Evolutionary conservation across 441 rosid species (phyloP), one percentile per base, ranked within the genome.

Genomic region (Kokia cookei): DNA sequence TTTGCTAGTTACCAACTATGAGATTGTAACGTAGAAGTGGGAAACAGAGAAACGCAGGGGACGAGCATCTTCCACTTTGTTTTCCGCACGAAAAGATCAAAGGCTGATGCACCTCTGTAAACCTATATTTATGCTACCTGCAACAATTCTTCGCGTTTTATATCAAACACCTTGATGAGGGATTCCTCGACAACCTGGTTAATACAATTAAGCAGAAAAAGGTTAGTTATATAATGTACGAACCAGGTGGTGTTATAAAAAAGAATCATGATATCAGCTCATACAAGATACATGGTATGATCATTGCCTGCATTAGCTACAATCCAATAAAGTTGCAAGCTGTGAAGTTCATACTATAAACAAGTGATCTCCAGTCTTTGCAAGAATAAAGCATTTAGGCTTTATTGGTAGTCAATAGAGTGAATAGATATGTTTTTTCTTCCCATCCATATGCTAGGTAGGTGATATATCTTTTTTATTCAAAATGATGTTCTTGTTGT

Each of bases 111-210:
- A 17, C 71, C 35, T 12, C 19, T 57, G n/a, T 11, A 24, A 43
- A 57, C 35, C 71, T 47, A 55, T 76, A 29, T 17, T 85, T 78
- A 89, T 4, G 87, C 93, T 73, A 87, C 50, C 73, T 82, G 93
- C 88, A 88, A 75, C 50, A 84, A 78, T 83, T 91, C 96, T 57
- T 91, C 87, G 0, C 88, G 85, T 81, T 93, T 57, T 57, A 57
- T 22, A 29, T 57, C 84, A 54, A 95, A 91, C 71, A 93, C 88
- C 85, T 83, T 93, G 73, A 77, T 77, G 62, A 95, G 84, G 55
- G 70, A 89, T 42, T 91, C 99, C 77, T 90, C 98, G 13, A 95
- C 95, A 37, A 81, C 97, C 98, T 93, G 83, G 42, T 69, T 7
- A 61, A 65, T 72, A 55, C 29, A 24, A 69, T 55, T 3, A 27